These are phyloP conservation scores for Citrus reticulata DNA, from an alignment of 345 rosid species.

Conservation along the genomic window DNA sequence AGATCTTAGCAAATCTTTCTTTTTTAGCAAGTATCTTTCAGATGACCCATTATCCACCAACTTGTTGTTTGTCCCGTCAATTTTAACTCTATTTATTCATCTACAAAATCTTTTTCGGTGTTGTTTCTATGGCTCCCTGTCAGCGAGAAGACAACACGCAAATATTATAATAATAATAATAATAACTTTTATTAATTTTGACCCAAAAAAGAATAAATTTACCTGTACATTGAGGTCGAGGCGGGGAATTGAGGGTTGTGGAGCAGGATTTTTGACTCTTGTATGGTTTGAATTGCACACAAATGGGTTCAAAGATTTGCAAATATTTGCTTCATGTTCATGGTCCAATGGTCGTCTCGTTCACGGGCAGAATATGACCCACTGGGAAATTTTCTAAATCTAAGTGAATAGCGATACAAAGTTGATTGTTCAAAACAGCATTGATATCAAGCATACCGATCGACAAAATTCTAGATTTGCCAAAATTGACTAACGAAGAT, in stretches of 20 bases:
- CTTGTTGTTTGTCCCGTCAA: constrained; percentile 32
- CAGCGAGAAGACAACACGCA: constrained; percentile 11
- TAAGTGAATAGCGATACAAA: neutral
- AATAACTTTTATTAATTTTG: no score
- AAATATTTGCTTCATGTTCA: neutral
- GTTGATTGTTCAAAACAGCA: neutral
- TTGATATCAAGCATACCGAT: neutral
- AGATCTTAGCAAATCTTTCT: constrained; percentile 47
- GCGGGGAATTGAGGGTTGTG: neutral
- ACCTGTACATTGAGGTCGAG: neutral
- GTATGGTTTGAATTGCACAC: neutral
- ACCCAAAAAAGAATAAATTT: no score
- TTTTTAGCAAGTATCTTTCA: neutral
- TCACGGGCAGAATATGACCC: constrained; percentile 4
- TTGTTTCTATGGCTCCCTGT: constrained; percentile 1
- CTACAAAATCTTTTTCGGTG: neutral
- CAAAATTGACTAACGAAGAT: neutral
- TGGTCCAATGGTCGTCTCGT: neutral
- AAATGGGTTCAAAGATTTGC: neutral
- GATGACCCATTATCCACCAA: constrained; percentile 9
- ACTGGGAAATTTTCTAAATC: neutral
- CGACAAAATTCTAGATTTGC: neutral
- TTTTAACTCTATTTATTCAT: neutral
- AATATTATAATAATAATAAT: neutral
- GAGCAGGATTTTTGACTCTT: neutral